Conservation (phyloP, 805 yeast genomes). For the Nakazawaea anatomiae region DNA sequence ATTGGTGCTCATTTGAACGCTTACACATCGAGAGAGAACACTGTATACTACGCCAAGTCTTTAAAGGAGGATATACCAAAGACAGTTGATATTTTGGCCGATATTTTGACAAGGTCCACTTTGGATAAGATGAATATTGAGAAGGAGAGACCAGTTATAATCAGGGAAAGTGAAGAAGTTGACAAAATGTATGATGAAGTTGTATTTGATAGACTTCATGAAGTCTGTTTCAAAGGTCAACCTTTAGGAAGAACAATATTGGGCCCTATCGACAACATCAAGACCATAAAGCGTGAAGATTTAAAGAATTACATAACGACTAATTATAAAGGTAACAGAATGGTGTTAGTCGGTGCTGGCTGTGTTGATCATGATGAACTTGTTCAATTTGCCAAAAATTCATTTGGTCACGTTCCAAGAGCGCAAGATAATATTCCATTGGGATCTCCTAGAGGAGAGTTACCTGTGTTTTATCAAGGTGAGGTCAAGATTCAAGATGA, state of each 20-base stretch:
- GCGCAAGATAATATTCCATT: constrained; percentile 55
- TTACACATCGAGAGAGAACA: constrained; percentile 96
- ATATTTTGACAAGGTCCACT: constrained; percentile 80
- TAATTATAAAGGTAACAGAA: constrained; percentile 92
- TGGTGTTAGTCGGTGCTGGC: constrained; percentile 98
- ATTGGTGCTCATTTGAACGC: constrained; percentile 97
- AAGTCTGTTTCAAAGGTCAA: constrained; percentile 84
- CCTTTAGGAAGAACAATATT: constrained; percentile 94
- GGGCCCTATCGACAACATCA: constrained; percentile 89
- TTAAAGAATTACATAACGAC: constrained; percentile 71
- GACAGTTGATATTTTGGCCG: constrained; percentile 83
- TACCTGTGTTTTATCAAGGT: constrained; percentile 79
- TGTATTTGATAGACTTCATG: constrained; percentile 93
- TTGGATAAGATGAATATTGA: constrained; percentile 83
- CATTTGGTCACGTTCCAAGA: constrained; percentile 64
- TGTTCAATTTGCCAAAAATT: constrained; percentile 66
- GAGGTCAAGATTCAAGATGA: constrained; percentile 82
- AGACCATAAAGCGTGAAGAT: constrained; percentile 71
- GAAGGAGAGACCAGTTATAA: constrained; percentile 92
- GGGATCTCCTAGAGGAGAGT: constrained; percentile 66
- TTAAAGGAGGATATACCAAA: constrained; percentile 73
- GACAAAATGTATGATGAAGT: constrained; percentile 98
- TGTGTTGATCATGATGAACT: constrained; percentile 84
- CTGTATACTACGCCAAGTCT: constrained; percentile 93
- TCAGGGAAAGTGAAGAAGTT: constrained; percentile 95